A percentile compares a stretch with the other conserved stretches of the same genome.
phyloP scores from a whole-genome alignment of 1,284 basidiomycete species.

The Porphyrellus sp. region DNA sequence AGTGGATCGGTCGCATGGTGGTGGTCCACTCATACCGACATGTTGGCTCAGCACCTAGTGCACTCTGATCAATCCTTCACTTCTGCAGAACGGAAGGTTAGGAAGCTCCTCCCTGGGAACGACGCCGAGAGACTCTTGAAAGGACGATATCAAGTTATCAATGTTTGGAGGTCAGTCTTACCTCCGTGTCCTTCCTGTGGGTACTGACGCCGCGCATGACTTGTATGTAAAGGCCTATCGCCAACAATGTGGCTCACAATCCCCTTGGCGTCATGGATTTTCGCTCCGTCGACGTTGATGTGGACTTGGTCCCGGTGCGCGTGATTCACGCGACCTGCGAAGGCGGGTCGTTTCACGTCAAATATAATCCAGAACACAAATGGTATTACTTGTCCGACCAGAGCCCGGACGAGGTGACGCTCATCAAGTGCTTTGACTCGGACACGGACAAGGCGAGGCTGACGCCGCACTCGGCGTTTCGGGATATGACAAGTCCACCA shows the following conservation, averaged over 20 bases:
- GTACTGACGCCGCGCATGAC: not conserved
- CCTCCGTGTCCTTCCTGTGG: not conserved
- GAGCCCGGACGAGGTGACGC: slow-evolving; percentile 42
- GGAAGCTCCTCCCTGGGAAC: not conserved
- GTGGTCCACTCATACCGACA: not conserved
- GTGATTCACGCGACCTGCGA: slow-evolving; percentile 36
- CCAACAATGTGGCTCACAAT: slow-evolving; percentile 37
- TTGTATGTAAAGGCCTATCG: not conserved
- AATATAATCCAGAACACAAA: slow-evolving; percentile 39
- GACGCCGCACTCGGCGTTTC: slow-evolving; percentile 46
- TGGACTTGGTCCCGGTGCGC: slow-evolving; percentile 37
- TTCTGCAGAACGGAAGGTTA: not conserved
- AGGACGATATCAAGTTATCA: not conserved
- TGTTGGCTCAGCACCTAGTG: not conserved
- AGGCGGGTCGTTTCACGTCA: slow-evolving; percentile 36
- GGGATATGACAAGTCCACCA: slow-evolving; percentile 37
- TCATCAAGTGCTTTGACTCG: slow-evolving; percentile 48
- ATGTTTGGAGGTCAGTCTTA: not conserved
- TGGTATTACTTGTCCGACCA: slow-evolving; percentile 36
- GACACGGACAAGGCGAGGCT: slow-evolving; percentile 38
- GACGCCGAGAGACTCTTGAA: not conserved
- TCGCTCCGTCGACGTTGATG: slow-evolving; percentile 36
- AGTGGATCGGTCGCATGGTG: not conserved
- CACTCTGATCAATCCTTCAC: not conserved
- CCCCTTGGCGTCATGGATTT: slow-evolving; percentile 49